Base-by-base conservation (phyloP, 2,329 filamentous ascomycete genomes). In the Pseudopyricularia cyperi region DNA sequence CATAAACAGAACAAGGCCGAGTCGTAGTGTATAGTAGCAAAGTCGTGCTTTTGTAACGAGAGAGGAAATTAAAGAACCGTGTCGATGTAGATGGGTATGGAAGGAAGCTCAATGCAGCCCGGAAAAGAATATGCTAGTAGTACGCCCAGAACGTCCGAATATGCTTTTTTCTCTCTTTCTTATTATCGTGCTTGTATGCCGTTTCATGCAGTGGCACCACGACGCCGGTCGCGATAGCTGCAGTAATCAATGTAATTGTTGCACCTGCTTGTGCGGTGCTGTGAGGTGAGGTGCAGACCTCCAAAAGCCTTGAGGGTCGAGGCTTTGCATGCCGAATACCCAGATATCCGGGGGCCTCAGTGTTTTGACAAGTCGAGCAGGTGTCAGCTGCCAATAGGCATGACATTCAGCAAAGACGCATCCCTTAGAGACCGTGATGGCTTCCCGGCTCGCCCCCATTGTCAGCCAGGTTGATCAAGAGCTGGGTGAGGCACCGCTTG, bases 401-500 rank as follows among this genome's bases (percentile, higher is more conserved):
- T 19, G 37, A 22, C 37, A 19, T 42, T 33, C 22, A n/a, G 8
- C 22, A n/a, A 24, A 19, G 4, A 19, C n/a, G 8, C 7, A 19
- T 12, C 26, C n/a, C 14, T 49, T 30, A 51, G n/a, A 51, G 49
- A 7, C 49, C 49, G 28, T 51, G 56, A 50, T 63, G 62, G 35
- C 61, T 57, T 50, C 58, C 60, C 26, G 66, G 55, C 53, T 80
- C 77, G 51, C 75, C 83, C 54, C 90, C 85, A 58, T 87, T 91
- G 68, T 97, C 93, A 9, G 89, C 94, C 52, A 98, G 80, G 65
- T 97, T 97, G 71, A 97, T 94, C 55, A 97, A 77, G 8, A 98
- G 82, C 69, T 97, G 93, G n/a, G 90, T 88, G 33, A 98, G 83
- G 67, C 93, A 98, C 54, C 93, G 85, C 74, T 98, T 98, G 0